Conservation (phyloP, 2,329 filamentous ascomycete species). For the Pseudocercospora pini-densiflorae region DNA sequence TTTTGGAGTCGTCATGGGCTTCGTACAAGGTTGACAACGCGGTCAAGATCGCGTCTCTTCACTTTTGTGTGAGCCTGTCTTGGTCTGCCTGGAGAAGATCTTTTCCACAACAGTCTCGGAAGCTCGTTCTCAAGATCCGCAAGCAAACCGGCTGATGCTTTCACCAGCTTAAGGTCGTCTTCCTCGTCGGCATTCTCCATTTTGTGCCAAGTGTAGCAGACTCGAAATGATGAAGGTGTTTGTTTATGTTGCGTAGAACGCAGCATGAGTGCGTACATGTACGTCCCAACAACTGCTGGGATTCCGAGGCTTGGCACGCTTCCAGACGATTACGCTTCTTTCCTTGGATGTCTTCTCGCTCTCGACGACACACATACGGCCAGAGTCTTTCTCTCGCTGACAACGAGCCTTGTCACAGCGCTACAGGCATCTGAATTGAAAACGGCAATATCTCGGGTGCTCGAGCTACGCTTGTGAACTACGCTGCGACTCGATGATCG, state of each 20-base stretch:
- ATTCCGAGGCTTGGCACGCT: not conserved
- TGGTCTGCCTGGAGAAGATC: constrained; percentile 25
- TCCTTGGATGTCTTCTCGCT: too few species aligned
- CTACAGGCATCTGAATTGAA: too few species aligned
- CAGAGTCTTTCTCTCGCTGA: too few species aligned
- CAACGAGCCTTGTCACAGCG: too few species aligned
- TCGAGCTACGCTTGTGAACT: too few species aligned
- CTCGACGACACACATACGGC: too few species aligned
- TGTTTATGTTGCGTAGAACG: not conserved
- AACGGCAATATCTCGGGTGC: too few species aligned
- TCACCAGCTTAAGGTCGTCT: constrained; percentile 52
- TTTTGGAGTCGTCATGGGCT: not conserved
- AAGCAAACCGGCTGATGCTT: constrained; percentile 45
- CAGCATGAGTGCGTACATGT: not conserved
- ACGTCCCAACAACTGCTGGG: too few species aligned
- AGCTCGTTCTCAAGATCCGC: constrained; percentile 49
- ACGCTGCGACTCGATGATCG: too few species aligned
- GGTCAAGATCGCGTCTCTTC: constrained; percentile 46
- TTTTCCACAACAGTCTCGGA: constrained; percentile 45
- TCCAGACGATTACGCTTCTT: too few species aligned
- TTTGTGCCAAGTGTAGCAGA: constrained; percentile 41
- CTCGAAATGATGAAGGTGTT: not conserved
- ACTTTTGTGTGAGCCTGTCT: constrained; percentile 44
- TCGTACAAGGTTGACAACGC: constrained; percentile 44
- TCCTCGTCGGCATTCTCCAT: constrained; percentile 39